Percentiles rank a stretch among this genome's conserved stretches.
Conservation (phyloP, 2,329 filamentous ascomycete genomes). For the Scedosporium boydii region DNA sequence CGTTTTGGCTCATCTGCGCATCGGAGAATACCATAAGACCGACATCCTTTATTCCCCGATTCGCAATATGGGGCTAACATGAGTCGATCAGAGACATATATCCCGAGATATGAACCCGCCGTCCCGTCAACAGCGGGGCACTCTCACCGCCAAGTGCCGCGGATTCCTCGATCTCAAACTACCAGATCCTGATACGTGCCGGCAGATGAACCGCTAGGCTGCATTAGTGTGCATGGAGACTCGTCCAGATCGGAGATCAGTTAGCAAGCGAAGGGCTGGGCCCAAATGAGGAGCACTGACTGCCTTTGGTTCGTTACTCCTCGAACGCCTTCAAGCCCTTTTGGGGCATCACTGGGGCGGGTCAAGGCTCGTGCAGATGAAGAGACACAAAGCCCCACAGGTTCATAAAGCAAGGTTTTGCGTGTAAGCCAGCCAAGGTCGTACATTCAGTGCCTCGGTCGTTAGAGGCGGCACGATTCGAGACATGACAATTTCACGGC, state of each 20-base stretch:
- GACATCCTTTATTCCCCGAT: background rate
- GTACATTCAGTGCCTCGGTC: background rate
- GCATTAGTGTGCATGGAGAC: background rate
- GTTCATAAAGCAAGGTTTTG: background rate
- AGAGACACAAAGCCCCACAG: background rate
- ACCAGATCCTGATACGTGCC: background rate
- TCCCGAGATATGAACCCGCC: conserved; percentile 3
- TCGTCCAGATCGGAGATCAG: background rate
- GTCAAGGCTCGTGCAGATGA: background rate
- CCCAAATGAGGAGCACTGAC: background rate
- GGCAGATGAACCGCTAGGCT: background rate
- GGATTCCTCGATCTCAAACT: no score
- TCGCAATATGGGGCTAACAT: background rate
- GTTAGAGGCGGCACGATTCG: background rate
- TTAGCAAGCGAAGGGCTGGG: background rate
- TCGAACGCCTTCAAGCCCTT: background rate
- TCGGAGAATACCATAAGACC: no score
- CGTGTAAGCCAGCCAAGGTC: background rate
- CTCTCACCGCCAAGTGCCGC: no score
- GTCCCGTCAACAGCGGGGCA: no score
- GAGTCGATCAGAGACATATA: conserved; percentile 2
- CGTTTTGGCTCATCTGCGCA: background rate
- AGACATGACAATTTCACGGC: background rate
- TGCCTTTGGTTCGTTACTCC: background rate
- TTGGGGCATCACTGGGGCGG: background rate